These are phyloP conservation scores for Herpotrichia juniperi DNA, from an alignment of 2,329 filamentous ascomycete species.

Conservation along the genomic window DNA sequence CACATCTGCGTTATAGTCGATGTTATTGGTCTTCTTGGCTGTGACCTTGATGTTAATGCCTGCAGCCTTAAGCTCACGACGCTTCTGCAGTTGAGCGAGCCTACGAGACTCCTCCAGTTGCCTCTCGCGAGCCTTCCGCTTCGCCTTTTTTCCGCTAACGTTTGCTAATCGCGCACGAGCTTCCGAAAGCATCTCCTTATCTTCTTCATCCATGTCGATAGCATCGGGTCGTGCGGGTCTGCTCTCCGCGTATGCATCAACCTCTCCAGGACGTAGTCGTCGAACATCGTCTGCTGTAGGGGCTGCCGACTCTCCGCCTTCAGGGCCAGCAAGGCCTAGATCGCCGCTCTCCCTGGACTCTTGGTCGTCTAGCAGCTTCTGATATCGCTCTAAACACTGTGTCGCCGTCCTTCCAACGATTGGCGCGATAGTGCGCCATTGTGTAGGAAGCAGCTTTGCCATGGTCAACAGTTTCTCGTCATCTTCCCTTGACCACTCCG, in stretches of 20 bases:
- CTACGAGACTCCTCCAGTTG: conserved; percentile 94
- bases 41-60: conserved; percentile 98
- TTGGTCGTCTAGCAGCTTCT: conserved; percentile 94
- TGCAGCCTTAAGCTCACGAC: conserved; percentile 93
- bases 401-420: conserved; percentile 96
- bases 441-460: conserved; percentile 97
- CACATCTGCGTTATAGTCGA: conserved; percentile 99
- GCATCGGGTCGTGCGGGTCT: conserved; percentile 96
- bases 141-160: conserved; percentile 98
- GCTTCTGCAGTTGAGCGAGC: conserved; percentile 89
- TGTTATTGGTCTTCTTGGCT: conserved; percentile 90
- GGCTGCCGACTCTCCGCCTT: conserved; percentile 83
- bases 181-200: conserved; percentile 99
- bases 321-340: conserved; percentile 81
- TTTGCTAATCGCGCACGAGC: conserved; percentile 95
- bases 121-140: conserved; percentile 93
- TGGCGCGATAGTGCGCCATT: conserved; percentile 98
- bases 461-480: conserved; percentile 96
- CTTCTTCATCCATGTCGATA: conserved; percentile 97
- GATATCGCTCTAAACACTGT: conserved; percentile 95
- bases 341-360: conserved; percentile 85
- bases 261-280: conserved; percentile 85
- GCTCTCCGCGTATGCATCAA: conserved; percentile 96
- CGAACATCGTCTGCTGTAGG: conserved; percentile 93
- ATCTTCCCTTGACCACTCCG: conserved; percentile 98